A percentile compares a stretch with the other conserved stretches of the same genome.
phyloP scores from a whole-genome alignment of 441 rosid genomes.

The Codiaeum variegatum region DNA sequence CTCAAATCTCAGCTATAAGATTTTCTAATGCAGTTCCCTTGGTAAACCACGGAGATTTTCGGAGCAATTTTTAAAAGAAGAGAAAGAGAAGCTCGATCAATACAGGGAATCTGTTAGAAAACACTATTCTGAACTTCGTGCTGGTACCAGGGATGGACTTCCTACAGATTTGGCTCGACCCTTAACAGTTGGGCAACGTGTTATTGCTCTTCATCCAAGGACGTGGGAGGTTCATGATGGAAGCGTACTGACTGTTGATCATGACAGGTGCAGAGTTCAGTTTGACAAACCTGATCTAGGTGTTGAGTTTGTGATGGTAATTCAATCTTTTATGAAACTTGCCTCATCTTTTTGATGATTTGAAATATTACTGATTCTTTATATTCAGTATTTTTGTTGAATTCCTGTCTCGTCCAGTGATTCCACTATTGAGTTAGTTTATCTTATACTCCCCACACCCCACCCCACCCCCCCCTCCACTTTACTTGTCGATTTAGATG shows the following conservation, averaged over 20 bases:
- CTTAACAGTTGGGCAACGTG: slow-evolving; percentile 81
- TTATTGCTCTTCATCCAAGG: slow-evolving; percentile 86
- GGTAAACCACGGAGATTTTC: slow-evolving; percentile 98
- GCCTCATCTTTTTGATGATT: slow-evolving; percentile 7
- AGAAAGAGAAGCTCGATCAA: slow-evolving; percentile 77
- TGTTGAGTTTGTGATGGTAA: slow-evolving; percentile 91
- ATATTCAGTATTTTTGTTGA: background rate
- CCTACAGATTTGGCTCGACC: slow-evolving; percentile 94
- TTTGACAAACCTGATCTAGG: slow-evolving; percentile 83
- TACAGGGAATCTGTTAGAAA: slow-evolving; percentile 91
- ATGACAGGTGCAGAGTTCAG: slow-evolving; percentile 74
- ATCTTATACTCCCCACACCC: no score
- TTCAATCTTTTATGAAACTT: slow-evolving; percentile 21
- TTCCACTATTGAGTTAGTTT: background rate
- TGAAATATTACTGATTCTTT: background rate
- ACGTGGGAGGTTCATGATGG: slow-evolving; percentile 90
- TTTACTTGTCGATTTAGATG: no score
- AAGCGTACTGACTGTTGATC: slow-evolving; percentile 85
- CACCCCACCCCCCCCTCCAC: no score
- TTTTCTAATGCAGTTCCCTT: slow-evolving; percentile 71
- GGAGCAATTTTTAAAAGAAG: slow-evolving; percentile 74
- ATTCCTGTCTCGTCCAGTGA: background rate
- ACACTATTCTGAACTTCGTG: slow-evolving; percentile 78
- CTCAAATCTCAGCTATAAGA: slow-evolving; percentile 12
- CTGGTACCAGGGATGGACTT: slow-evolving; percentile 84